phyloP scores from a whole-genome alignment of 2,329 filamentous ascomycete genomes.

The Colletotrichum gigasporum region DNA sequence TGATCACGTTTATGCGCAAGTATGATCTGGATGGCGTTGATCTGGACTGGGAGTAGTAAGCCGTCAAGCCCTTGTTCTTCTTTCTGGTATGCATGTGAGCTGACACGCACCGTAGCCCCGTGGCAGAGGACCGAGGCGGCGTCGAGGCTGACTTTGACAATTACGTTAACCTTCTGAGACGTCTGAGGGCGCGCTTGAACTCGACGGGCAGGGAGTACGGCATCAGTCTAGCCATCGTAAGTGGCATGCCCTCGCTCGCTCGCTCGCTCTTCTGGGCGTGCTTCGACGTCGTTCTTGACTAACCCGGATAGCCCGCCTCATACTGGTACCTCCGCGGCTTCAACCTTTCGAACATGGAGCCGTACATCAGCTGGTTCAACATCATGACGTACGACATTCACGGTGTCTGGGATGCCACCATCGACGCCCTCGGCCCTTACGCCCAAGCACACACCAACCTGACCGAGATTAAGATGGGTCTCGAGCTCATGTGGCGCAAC shows the following conservation, averaged over 20 bases:
- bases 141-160: slow-evolving; percentile 30
- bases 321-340: slow-evolving; percentile 31
- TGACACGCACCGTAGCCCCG: no score
- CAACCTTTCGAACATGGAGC: slow-evolving; percentile 1
- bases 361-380: slow-evolving; percentile 40
- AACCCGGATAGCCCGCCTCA: slow-evolving; percentile 6
- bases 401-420: slow-evolving; percentile 49
- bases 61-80: no score
- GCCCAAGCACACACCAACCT: slow-evolving; percentile 55
- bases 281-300: no score
- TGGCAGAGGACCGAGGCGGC: slow-evolving; percentile 30
- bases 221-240: slow-evolving; percentile 10
- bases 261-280: no score
- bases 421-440: slow-evolving; percentile 40
- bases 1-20: slow-evolving; percentile 31
- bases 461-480: slow-evolving; percentile 52
- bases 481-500: slow-evolving; percentile 59
- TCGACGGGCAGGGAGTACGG: not conserved
- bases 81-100: no score
- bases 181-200: slow-evolving; percentile 40
- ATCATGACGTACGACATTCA: slow-evolving; percentile 35
- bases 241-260: no score
- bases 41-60: slow-evolving; percentile 38
- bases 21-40: slow-evolving; percentile 41
- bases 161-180: slow-evolving; percentile 46